Evolutionary conservation across 75 land plant genomes (phyloP).

Genomic region (Pinus taeda): DNA sequence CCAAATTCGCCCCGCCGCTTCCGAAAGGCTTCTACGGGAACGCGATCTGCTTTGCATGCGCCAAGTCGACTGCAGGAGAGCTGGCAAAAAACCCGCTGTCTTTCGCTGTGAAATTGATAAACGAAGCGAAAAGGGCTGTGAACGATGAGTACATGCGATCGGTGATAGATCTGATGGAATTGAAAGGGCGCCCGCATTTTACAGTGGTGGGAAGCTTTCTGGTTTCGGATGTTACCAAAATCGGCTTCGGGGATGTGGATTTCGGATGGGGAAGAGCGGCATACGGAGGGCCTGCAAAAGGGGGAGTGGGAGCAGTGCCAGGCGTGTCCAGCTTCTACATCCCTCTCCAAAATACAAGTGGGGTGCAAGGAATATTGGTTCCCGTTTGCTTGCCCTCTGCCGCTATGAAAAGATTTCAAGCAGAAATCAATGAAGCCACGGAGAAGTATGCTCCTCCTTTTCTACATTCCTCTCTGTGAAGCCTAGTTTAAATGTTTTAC

Average conservation of each 20-base stretch:
- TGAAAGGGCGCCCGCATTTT: conserved; percentile 23
- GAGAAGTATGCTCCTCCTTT: too few relatives aligned
- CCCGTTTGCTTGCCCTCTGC: conserved; percentile 35
- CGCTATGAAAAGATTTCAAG: conserved; percentile 33
- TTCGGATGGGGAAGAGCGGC: conserved; percentile 47
- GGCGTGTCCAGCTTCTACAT: conserved; percentile 13
- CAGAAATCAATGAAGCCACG: conserved; percentile 5
- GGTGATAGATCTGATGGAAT: conserved; percentile 53
- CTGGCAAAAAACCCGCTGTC: conserved; percentile 38
- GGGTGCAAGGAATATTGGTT: conserved; percentile 31
- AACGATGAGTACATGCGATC: conserved; percentile 71
- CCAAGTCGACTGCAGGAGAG: conserved; percentile 41
- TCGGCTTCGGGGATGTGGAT: conserved; percentile 30
- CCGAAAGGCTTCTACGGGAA: conserved; percentile 33
- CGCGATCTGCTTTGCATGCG: conserved; percentile 52
- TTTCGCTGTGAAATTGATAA: conserved; percentile 51
- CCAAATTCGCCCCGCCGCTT: conserved; percentile 22
- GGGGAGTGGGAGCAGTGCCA: conserved; percentile 13
- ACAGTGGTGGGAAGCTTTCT: conserved; percentile 26
- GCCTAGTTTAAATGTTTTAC: too few relatives aligned
- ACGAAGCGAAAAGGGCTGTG: conserved; percentile 45
- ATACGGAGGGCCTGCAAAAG: conserved; percentile 16
- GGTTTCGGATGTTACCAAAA: conserved; percentile 33
- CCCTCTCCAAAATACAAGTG: conserved; percentile 7
- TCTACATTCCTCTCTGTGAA: too few relatives aligned